Evolutionary conservation across 1,284 basidiomycete species (phyloP), one percentile per base, ranked within the genome.

Genomic region (Volvariella surrecta): DNA sequence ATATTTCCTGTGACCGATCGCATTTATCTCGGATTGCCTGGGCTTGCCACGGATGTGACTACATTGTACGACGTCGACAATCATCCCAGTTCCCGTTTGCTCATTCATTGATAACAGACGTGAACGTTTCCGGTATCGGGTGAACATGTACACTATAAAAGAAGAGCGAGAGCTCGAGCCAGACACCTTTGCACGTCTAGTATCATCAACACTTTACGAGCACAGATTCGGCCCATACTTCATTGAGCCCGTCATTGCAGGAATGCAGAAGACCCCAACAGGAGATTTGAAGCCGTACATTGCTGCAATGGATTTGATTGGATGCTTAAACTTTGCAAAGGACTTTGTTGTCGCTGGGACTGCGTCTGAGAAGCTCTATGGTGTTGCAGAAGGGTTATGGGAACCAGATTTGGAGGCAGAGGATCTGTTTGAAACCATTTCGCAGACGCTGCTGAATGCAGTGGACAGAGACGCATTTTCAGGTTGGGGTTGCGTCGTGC

Each of bases 121-220:
- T 52, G 91, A 97, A 63, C 79, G 82, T 44, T 84, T 97, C 57
- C 82, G 96, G 45, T 96, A 89, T 68, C 78, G 94, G 48, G 85
- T 96, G 47, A 99, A 99, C 72, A 96, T 99, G 90, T 99, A 98
- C 70, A 89, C 90, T 40, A 97, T 99, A 79, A 99, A 99, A 70
- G 96, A 99, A 63, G 95, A 98, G 61, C 80, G 96, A 48, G 87
- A 94, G 56, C 97, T 99, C 58, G 85, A 93, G 54, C 96, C 96
- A 39, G 84, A 94, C 68, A 93, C 92, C 6, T 98, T 99, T 66
- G 89, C 93, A 18, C 90, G 95, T 58, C 82, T 99, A 51, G 86
- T 98, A 50, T 94, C 90, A 43, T 94, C 90, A 45, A 96, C 95
- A n/a, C 75, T 99, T 20, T 99, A 99, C 64, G 93, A 98, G 67